phyloP scores from a whole-genome alignment of 2,329 filamentous ascomycete genomes.

The Raffaelea ambrosiae region DNA sequence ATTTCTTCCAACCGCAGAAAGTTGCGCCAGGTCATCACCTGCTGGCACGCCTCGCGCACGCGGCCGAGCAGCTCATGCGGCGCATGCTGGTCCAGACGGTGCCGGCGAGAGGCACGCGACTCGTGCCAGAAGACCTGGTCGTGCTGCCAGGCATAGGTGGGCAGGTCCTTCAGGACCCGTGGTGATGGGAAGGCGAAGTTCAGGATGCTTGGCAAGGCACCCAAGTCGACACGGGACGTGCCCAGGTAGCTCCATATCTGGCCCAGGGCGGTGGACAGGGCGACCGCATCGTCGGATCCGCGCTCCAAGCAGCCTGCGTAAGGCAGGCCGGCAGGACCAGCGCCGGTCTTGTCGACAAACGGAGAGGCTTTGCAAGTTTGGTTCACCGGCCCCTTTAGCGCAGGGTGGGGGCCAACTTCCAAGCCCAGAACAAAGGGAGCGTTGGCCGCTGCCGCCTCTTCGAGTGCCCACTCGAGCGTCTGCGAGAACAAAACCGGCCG shows the following conservation, averaged over 20 bases:
- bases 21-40: constrained; percentile 10
- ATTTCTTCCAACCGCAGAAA: background rate
- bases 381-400: constrained; percentile 11
- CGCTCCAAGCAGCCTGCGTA: background rate
- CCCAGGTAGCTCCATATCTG: background rate
- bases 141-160: background rate
- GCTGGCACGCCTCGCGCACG: background rate
- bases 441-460: background rate
- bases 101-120: background rate
- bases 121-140: background rate
- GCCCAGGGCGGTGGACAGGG: background rate
- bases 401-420: constrained; percentile 17
- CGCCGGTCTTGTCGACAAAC: constrained; percentile 11
- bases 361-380: background rate
- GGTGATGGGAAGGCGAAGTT: background rate
- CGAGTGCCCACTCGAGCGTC: background rate
- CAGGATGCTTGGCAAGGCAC: background rate
- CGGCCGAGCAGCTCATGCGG: background rate
- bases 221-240: background rate
- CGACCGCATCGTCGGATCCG: constrained; percentile 2
- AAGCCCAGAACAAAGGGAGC: constrained; percentile 7
- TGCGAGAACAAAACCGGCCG: constrained; percentile 20
- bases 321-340: constrained; percentile 5
- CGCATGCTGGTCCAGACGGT: constrained; percentile 11
- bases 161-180: background rate